Base-by-base conservation (phyloP, 495 filamentous ascomycete genomes). In the Penicillium bovifimosum region DNA sequence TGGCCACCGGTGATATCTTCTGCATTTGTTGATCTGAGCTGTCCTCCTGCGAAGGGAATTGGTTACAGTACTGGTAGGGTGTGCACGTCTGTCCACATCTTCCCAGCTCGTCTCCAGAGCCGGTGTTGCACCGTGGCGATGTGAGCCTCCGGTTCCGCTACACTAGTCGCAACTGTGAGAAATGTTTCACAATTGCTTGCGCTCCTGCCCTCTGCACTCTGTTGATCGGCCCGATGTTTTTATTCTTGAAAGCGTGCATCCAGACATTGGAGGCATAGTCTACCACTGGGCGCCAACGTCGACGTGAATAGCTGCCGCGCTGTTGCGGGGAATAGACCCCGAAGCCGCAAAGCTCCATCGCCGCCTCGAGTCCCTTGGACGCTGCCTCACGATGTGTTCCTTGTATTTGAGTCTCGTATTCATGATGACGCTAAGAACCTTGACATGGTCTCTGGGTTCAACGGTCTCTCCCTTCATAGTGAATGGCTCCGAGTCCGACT, bases 221-320 rank as follows among this genome's bases (percentile, higher is more conserved):
- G 35, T 46, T 46, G 43, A 33, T 50, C 14, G 32, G 28, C 28
- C 28, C 8, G 4, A 14, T 35, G 33, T 10, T 38, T 34, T 63
- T 64, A 47, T 58, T 50, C 41, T 56, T 61, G 52, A 24, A 64
- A 10, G 52, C 61, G 50, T 67, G 60, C 52, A 65, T 69, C 62
- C 36, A 69, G 46, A 62, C 56, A 58, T 63, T 67, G 34, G 58
- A 67, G 32, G 64, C 62, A 29, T 69, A 69, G 57, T 69, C 66
- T 41, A 67, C 58, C 14, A 59, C 62, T 27, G 54, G 62, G 9
- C n/a, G 58, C 59, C 42, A 69, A 58, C 16, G 55, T 35, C 13
- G 33, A 35, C 13, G 33, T 6, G 13, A 11, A 35, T 6, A 67
- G 50, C 52, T 59, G 59, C 43, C 59, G 51, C 41, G 53, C 62